Conservation (phyloP, 495 filamentous ascomycete genomes). For the Elasticomyces elasticus region DNA sequence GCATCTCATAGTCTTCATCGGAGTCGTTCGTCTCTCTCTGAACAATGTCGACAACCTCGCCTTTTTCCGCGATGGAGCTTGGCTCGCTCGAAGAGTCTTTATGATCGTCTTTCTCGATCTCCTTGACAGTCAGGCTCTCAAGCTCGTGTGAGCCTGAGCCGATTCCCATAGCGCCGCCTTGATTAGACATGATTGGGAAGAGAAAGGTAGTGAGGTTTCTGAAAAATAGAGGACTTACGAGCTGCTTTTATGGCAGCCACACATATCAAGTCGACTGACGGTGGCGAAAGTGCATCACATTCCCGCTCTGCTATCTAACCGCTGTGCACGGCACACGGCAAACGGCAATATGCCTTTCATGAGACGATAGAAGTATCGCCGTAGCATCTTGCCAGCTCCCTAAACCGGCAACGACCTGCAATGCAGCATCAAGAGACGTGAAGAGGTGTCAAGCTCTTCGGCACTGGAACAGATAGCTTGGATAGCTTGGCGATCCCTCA, state of each 20-base stretch:
- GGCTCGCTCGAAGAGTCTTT: constrained; percentile 5
- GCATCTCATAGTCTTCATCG: not conserved
- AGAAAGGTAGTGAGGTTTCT: not conserved
- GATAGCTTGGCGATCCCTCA: constrained; percentile 4
- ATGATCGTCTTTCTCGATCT: constrained; percentile 9
- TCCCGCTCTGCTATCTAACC: constrained; percentile 1
- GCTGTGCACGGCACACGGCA: not conserved
- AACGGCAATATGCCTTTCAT: not conserved
- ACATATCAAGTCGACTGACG: not conserved
- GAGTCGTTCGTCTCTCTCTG: not conserved
- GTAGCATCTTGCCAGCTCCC: not conserved
- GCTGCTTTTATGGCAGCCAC: not conserved
- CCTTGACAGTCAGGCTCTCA: constrained; percentile 1
- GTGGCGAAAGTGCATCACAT: not conserved
- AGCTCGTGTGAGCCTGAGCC: not conserved
- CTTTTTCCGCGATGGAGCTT: constrained; percentile 4
- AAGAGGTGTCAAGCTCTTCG: not conserved
- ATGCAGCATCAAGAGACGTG: not conserved
- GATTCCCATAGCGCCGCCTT: constrained; percentile 7
- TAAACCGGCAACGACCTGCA: not conserved
- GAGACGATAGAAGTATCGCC: not conserved
- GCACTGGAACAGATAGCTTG: not conserved
- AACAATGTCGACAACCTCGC: not conserved
- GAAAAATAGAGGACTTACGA: not conserved
- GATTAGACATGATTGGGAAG: not conserved